Conservation (phyloP, 768 basidiomycete genomes). For the Piloderma croceum region DNA sequence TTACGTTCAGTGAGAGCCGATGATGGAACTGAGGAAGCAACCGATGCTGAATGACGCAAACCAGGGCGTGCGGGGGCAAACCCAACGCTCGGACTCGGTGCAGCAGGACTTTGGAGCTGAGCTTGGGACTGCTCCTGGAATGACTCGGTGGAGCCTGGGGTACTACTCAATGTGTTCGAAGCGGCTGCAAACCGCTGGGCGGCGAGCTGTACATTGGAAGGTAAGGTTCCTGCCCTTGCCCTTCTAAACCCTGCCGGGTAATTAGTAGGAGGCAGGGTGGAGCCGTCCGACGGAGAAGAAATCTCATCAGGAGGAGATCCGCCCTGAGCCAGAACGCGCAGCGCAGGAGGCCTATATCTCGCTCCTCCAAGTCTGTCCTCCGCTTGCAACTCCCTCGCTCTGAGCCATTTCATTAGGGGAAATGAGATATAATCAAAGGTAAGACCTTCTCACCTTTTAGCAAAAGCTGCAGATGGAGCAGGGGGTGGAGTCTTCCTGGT, state of each 20-base stretch:
- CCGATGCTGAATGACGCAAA: constrained; percentile 76
- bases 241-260: constrained; percentile 86
- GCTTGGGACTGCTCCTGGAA: constrained; percentile 42
- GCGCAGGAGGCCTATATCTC: constrained; percentile 78
- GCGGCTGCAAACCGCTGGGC: constrained; percentile 76
- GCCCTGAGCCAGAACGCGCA: constrained; percentile 62
- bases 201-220: constrained; percentile 88
- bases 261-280: constrained; percentile 62
- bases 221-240: constrained; percentile 95
- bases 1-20: constrained; percentile 55
- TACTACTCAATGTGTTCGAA: constrained; percentile 49
- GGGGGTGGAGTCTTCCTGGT: constrained; percentile 89
- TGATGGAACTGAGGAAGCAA: constrained; percentile 50
- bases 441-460: constrained; percentile 60
- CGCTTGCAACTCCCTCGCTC: constrained; percentile 81
- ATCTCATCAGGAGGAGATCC: constrained; percentile 71
- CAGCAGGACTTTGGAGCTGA: constrained; percentile 28
- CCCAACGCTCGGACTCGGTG: constrained; percentile 32
- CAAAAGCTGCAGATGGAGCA: constrained; percentile 83
- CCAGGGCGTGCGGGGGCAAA: constrained; percentile 52
- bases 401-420: constrained; percentile 26
- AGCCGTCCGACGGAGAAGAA: constrained; percentile 51
- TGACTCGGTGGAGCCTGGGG: constrained; percentile 45
- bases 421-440: constrained; percentile 11
- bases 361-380: constrained; percentile 58